Evolutionary conservation across 2,329 filamentous ascomycete species (phyloP), one percentile per base, ranked within the genome.

Genomic region (Hypoxylon sp.): DNA sequence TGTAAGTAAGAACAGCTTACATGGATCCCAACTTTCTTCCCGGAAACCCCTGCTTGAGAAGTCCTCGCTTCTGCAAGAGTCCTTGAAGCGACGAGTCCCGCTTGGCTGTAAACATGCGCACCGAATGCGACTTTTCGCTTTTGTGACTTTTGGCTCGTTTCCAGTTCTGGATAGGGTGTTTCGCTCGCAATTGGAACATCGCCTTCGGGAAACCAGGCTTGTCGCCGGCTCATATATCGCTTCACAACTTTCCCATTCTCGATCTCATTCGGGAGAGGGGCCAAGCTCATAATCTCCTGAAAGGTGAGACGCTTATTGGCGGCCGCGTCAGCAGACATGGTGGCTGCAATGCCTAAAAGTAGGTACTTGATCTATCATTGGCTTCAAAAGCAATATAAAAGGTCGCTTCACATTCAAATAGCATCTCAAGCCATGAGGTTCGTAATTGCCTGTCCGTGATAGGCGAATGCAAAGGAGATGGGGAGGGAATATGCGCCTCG

Each of bases 71-170:
- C 77, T 7, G 72, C 74, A 51, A 81, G 75, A 0, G 76, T 75
- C 31, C 75, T 74, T 27, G 77, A 80, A 6, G 79, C 81, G 0
- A 80, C 82, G 60, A 81, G 68, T 3, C 77, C 80, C 3, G 80
- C 74, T 69, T 85, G 83, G 3, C 78, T 77, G 63, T 83, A 84
- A 7, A 84, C 82, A 70, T 83, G 80, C 0, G 82, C 83, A 21
- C 83, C 83, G 69, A 78, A 85, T 1, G 81, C 78, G 1, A 73
- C 57, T 44, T 65, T 51, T 13, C 31, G 53, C 8, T n/a, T 31
- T 2, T 5, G 10, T 19, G 39, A 47, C 17, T 35, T 56, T 4
- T 32, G 24, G 17, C 10, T 19, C 50, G 11, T 35, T 29, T 47
- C 1, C 5, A n/a, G 5, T 62, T 53, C 54, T 6, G 39, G n/a